A percentile compares a stretch with the other conserved stretches of the same genome.
These are phyloP conservation scores for Candida xiaguanensis DNA, from an alignment of 805 yeast genomes.

Conservation along the genomic window DNA sequence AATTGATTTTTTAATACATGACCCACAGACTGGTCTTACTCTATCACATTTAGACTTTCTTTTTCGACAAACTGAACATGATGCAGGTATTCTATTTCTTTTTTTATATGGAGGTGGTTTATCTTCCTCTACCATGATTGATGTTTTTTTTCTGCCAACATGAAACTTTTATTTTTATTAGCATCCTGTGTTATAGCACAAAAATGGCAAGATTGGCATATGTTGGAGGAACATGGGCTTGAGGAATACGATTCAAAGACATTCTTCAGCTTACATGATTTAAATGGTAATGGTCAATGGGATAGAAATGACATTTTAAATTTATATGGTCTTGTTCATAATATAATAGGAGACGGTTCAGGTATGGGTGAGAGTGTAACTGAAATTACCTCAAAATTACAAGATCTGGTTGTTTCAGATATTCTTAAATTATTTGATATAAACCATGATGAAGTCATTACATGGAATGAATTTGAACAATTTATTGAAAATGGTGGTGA, in stretches of 20 bases:
- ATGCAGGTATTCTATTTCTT: slow-evolving; percentile 39
- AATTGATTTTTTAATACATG: slow-evolving; percentile 39
- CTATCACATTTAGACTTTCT: slow-evolving; percentile 42
- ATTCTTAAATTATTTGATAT: slow-evolving; percentile 62
- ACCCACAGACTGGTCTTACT: slow-evolving; percentile 40
- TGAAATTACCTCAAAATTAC: slow-evolving; percentile 48
- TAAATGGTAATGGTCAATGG: slow-evolving; percentile 54
- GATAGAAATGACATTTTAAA: slow-evolving; percentile 63
- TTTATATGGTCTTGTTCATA: slow-evolving; percentile 75
- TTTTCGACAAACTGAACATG: slow-evolving; percentile 43
- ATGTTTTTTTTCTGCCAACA: slow-evolving; percentile 2
- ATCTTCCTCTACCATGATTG: slow-evolving; percentile 1
- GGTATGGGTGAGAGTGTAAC: slow-evolving; percentile 70
- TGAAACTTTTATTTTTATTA: slow-evolving; percentile 2
- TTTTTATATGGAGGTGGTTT: slow-evolving; percentile 20
- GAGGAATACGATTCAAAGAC: slow-evolving; percentile 69
- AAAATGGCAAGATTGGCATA: slow-evolving; percentile 84
- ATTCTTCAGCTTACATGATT: slow-evolving; percentile 80
- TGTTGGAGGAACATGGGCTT: slow-evolving; percentile 82
- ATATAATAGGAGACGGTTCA: slow-evolving; percentile 78
- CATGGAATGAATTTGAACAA: slow-evolving; percentile 65
- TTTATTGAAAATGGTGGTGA: slow-evolving; percentile 61
- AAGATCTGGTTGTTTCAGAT: slow-evolving; percentile 50
- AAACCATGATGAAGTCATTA: slow-evolving; percentile 60
- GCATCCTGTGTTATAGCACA: slow-evolving; percentile 9